Conservation (phyloP, 805 yeast genomes). For the Candida fluviatilis region DNA sequence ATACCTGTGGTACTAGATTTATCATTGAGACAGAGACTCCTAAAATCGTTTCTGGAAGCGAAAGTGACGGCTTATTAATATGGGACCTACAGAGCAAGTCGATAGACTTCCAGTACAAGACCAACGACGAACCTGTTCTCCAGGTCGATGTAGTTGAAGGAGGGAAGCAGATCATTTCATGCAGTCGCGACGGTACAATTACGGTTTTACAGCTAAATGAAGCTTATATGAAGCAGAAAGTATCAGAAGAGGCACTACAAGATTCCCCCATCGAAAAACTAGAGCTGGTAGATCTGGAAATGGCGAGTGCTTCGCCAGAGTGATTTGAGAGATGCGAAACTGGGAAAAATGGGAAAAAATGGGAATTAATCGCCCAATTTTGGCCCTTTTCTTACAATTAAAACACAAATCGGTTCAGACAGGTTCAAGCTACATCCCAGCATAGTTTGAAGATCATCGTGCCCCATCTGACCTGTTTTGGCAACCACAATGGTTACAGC, state of each 20-base stretch:
- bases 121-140: constrained; percentile 27
- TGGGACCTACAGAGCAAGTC: constrained; percentile 69
- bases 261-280: constrained; percentile 2
- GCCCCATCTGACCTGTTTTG: no score
- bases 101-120: constrained; percentile 28
- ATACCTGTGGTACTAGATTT: constrained; percentile 50
- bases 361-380: no score
- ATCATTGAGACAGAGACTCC: constrained; percentile 32
- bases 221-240: constrained; percentile 4
- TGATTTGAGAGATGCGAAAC: no score
- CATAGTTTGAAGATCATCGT: no score
- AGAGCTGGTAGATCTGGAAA: background rate
- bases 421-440: no score
- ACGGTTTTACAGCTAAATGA: constrained; percentile 18
- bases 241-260: background rate
- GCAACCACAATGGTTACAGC: no score
- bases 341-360: no score
- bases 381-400: no score
- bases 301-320: background rate
- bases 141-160: constrained; percentile 35
- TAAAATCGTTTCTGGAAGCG: constrained; percentile 59
- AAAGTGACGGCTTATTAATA: constrained; percentile 46
- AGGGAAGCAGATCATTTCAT: constrained; percentile 33
- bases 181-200: constrained; percentile 21
- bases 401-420: no score